phyloP scores from a whole-genome alignment of 352 stramenopile genomes.

The Peronospora belbahrii region DNA sequence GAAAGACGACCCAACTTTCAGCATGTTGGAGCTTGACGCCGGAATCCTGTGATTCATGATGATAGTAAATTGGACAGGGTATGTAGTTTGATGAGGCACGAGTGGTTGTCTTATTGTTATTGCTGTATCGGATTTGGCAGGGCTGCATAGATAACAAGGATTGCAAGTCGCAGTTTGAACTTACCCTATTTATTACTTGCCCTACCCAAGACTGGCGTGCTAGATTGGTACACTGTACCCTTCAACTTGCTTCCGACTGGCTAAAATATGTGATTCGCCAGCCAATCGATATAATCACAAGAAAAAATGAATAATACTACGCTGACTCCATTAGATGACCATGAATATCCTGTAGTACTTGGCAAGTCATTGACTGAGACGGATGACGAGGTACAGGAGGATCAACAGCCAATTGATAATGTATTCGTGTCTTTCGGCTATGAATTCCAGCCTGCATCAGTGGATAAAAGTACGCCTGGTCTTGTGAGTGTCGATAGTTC shows the following conservation, averaged over 20 bases:
- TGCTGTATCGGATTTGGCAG: conserved; percentile 8
- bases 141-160: conserved; percentile 3
- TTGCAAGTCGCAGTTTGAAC: conserved; percentile 27
- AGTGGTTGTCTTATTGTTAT: too few relatives aligned
- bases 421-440: conserved; percentile 65
- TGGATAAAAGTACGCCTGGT: conserved; percentile 54
- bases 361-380: conserved; percentile 32
- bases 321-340: conserved; percentile 29
- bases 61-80: background rate
- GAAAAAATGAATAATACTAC: too few relatives aligned
- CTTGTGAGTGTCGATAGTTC: conserved; percentile 64
- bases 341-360: conserved; percentile 49
- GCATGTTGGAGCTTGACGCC: background rate
- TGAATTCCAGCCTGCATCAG: conserved; percentile 77
- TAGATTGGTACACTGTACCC: conserved; percentile 22
- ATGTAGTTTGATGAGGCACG: background rate
- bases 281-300: conserved; percentile 13
- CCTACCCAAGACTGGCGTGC: conserved; percentile 24
- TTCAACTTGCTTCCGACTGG: conserved; percentile 13
- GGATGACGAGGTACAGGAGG: conserved; percentile 2
- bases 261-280: conserved; percentile 5
- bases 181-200: conserved; percentile 4
- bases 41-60: conserved; percentile 8
- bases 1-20: conserved; percentile 22
- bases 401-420: conserved; percentile 15